These are phyloP conservation scores for Sphaerostilbella broomeana DNA, from an alignment of 2,329 filamentous ascomycete genomes.

Conservation along the genomic window DNA sequence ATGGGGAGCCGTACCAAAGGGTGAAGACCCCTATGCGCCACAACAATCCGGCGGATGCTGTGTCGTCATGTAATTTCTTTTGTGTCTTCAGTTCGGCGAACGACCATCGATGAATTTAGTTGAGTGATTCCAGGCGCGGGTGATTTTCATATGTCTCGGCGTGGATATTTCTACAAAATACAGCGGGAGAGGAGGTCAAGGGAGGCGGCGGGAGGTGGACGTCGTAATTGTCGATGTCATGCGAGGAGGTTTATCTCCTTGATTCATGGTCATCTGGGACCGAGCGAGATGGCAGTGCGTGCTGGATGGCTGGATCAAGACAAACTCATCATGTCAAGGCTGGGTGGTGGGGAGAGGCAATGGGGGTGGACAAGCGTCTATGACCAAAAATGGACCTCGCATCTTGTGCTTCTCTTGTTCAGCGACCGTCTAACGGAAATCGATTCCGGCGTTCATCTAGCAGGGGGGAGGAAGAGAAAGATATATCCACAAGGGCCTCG, in stretches of 20 bases:
- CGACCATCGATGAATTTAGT: slow-evolving; percentile 21
- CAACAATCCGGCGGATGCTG: slow-evolving; percentile 92
- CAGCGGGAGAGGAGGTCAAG: too few relatives aligned
- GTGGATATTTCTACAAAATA: slow-evolving; percentile 2
- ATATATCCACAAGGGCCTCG: slow-evolving; percentile 22
- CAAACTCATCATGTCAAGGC: slow-evolving; percentile 13
- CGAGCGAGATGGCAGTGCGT: too few relatives aligned
- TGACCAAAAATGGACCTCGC: slow-evolving; percentile 5
- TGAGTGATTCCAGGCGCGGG: slow-evolving; percentile 7
- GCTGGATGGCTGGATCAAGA: slow-evolving; percentile 7
- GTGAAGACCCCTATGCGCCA: slow-evolving; percentile 96
- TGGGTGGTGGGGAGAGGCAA: slow-evolving; percentile 4
- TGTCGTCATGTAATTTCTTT: slow-evolving; percentile 69
- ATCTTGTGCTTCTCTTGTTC: slow-evolving; percentile 7
- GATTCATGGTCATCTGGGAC: too few relatives aligned
- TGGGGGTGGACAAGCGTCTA: slow-evolving; percentile 7
- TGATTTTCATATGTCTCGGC: neutral
- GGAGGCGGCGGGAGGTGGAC: too few relatives aligned
- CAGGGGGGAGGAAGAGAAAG: slow-evolving; percentile 5
- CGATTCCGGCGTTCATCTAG: slow-evolving; percentile 11
- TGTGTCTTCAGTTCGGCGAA: slow-evolving; percentile 4
- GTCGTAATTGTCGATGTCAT: too few relatives aligned
- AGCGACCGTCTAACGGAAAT: too few relatives aligned
- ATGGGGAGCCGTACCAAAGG: slow-evolving; percentile 90
- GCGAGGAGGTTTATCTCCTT: slow-evolving; percentile 21